These are phyloP conservation scores for Pythium periplocum DNA, from an alignment of 352 stramenopile species.

Conservation along the genomic window DNA sequence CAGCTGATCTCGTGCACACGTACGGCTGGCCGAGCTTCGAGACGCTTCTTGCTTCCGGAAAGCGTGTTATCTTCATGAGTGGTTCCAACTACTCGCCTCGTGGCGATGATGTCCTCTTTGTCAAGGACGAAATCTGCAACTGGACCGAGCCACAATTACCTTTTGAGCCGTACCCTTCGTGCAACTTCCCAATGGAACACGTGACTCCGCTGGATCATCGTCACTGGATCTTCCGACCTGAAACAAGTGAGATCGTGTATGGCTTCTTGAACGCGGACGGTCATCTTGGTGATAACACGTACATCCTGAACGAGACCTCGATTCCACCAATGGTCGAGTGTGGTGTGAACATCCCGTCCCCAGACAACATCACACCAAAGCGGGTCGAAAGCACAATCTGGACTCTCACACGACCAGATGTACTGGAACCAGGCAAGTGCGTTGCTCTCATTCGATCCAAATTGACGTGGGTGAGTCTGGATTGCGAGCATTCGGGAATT, in stretches of 20 bases:
- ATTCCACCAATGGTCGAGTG: constrained; percentile 62
- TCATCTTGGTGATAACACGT: constrained; percentile 56
- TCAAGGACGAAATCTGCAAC: constrained; percentile 70
- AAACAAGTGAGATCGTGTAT: constrained; percentile 85
- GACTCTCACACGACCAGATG: constrained; percentile 27
- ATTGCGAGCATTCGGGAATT: constrained; percentile 30
- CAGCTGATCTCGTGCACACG: constrained; percentile 48
- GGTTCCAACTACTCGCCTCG: constrained; percentile 58
- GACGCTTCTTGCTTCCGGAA: constrained; percentile 49
- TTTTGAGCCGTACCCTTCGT: constrained; percentile 56
- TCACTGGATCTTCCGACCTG: constrained; percentile 67
- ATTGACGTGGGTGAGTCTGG: constrained; percentile 45
- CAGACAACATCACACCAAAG: constrained; percentile 79
- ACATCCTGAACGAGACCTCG: constrained; percentile 61
- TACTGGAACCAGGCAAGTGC: constrained; percentile 36
- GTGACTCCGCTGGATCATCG: constrained; percentile 36
- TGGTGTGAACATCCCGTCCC: constrained; percentile 73
- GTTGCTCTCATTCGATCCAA: constrained; percentile 37
- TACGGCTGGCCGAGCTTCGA: constrained; percentile 56
- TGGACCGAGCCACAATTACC: constrained; percentile 70
- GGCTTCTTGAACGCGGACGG: constrained; percentile 76
- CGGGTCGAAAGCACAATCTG: constrained; percentile 78
- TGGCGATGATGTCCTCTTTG: constrained; percentile 68
- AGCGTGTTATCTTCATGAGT: constrained; percentile 77
- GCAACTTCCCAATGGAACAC: constrained; percentile 36